Conservation (phyloP, 1,139 yeast species). For the Taphrina communis region DNA sequence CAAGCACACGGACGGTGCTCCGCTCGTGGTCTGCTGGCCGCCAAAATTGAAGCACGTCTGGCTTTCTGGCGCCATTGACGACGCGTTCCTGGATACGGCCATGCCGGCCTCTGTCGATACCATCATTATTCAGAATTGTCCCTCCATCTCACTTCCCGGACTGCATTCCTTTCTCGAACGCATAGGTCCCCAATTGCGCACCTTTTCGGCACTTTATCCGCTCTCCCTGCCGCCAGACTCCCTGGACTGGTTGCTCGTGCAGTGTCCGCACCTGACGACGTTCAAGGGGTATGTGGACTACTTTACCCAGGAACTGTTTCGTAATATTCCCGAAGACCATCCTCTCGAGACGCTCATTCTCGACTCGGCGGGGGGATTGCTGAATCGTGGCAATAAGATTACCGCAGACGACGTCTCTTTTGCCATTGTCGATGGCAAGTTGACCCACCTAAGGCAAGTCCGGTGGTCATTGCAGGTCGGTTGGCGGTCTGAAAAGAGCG, state of each 20-base stretch:
- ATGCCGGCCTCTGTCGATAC: conserved; percentile 75
- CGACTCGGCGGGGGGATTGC: conserved; percentile 82
- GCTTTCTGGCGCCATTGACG: conserved; percentile 86
- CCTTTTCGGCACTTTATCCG: conserved; percentile 77
- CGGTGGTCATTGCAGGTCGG: conserved; percentile 79
- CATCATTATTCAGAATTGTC: conserved; percentile 86
- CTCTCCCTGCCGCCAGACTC: conserved; percentile 81
- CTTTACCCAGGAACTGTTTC: conserved; percentile 59
- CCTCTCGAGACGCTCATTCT: conserved; percentile 71
- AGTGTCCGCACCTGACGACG: conserved; percentile 72
- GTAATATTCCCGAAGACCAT: conserved; percentile 53
- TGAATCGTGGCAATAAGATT: conserved; percentile 59
- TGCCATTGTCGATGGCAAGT: conserved; percentile 76
- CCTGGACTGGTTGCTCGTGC: conserved; percentile 70
- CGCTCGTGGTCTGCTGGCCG: conserved; percentile 67
- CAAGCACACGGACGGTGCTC: conserved; percentile 41
- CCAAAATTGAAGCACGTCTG: conserved; percentile 70
- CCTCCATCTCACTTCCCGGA: conserved; percentile 63
- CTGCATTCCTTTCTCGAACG: conserved; percentile 66
- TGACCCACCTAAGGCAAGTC: conserved; percentile 69
- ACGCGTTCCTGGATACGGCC: conserved; percentile 70
- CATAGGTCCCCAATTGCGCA: conserved; percentile 68
- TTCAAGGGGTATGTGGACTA: conserved; percentile 82
- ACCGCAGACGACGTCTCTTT: conserved; percentile 86
- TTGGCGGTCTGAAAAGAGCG: conserved; percentile 81